Percentiles rank a stretch among this genome's conserved stretches.
Evolutionary conservation across 73 alveolate species (phyloP).

Genomic region (Uronychia binucleata): DNA sequence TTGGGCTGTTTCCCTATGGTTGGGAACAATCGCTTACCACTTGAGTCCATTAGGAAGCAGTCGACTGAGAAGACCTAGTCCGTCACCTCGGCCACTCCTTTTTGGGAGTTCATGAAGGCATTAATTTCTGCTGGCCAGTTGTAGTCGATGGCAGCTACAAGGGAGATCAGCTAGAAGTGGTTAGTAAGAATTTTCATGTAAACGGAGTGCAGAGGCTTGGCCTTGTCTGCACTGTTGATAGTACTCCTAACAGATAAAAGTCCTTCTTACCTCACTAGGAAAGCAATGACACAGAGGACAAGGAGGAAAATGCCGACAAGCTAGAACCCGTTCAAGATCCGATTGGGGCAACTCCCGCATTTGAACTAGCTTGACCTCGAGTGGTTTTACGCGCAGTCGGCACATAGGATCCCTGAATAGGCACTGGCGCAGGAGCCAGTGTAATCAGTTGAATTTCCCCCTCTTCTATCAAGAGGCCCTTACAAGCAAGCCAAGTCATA

Average conservation of each 20-base stretch:
- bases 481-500: conserved; percentile 53
- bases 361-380: conserved; percentile 6
- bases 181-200: conserved; percentile 59
- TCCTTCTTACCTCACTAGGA: too few relatives aligned
- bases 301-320: conserved; percentile 10
- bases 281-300: not conserved
- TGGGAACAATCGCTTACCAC: not conserved
- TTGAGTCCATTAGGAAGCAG: conserved; percentile 36
- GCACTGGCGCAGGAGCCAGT: conserved; percentile 30
- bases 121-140: conserved; percentile 49
- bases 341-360: conserved; percentile 35
- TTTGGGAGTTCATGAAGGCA: conserved; percentile 10
- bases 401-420: conserved; percentile 42
- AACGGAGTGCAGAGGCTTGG: conserved; percentile 45
- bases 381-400: conserved; percentile 4
- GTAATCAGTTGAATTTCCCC: not conserved
- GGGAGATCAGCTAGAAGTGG: conserved; percentile 35
- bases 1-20: conserved; percentile 9
- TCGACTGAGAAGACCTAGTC: conserved; percentile 50
- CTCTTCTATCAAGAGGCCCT: conserved; percentile 2
- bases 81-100: conserved; percentile 16
- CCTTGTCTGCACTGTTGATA: conserved; percentile 26
- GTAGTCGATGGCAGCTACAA: conserved; percentile 40
- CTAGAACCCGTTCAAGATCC: not conserved
- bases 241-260: too few relatives aligned